Evolutionary conservation across 2,329 filamentous ascomycete genomes (phyloP), one percentile per base, ranked within the genome.

Genomic region (Venturia carpophila): DNA sequence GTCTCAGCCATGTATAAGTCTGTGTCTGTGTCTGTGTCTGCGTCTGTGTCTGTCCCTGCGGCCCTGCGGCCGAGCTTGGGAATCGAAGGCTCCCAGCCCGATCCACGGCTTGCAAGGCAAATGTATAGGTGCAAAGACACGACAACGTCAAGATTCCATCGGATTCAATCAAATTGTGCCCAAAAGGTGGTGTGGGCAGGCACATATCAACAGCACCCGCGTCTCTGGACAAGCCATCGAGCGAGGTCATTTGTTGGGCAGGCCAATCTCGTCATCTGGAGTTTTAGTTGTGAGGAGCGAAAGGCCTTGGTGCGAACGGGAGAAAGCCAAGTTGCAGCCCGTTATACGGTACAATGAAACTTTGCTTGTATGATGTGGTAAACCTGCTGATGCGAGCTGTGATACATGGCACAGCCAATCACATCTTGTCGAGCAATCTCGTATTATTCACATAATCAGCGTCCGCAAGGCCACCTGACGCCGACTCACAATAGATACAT

Each of bases 101-200:
- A 11, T 56, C 37, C 58, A 45, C 37, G 34, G 58, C 34, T 19
- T 19, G 34, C 58, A 19, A 41, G 37, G 34, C 27, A 24, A 62
- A 24, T n/a, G n/a, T n/a, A n/a, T n/a, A n/a, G n/a, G 30, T 13
- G 60, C 11, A 47, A n/a, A 30, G 42, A 49, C 34, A 63, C 47
- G 42, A 56, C 34, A 47, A 61, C 55, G 52, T 37, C 17, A 58
- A 34, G 27, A 10, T 52, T 52, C 64, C 64, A 65, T 65, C 64
- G 60, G 64, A 65, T 39, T 43, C 21, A 34, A 37, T 63, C 64
- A 66, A 21, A 66, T 65, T 63, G 49, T 55, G 43, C 42, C 61
- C 39, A 30, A 58, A 58, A 64, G 64, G 64, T 64, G 60, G 61
- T 64, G 63, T 15, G 52, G 52, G 41, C 47, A 41, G 63, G 52